Evolutionary conservation across 345 rosid species (phyloP).

Genomic region (Nephelium lappaceum): DNA sequence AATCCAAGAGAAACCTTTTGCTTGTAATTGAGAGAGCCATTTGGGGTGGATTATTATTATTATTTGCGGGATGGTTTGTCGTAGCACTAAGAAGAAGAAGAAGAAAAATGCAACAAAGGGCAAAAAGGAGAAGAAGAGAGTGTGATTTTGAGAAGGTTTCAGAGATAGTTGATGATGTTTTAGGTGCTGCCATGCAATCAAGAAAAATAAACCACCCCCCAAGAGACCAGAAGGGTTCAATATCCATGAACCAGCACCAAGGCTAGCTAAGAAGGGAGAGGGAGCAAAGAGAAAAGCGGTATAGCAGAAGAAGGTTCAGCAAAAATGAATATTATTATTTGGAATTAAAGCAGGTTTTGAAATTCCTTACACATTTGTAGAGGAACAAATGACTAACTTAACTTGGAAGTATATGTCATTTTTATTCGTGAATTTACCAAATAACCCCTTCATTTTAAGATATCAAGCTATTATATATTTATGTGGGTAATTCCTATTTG

Average conservation of each 20-base stretch:
- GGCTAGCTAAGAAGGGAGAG: constrained; percentile 34
- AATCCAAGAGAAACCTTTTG: constrained; percentile 56
- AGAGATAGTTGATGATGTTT: constrained; percentile 29
- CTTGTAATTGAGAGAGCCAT: constrained; percentile 26
- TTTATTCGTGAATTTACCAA: constrained; percentile 35
- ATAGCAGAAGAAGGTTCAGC: constrained; percentile 42
- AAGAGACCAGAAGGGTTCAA: constrained; percentile 90
- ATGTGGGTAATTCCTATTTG: no score
- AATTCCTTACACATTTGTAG: constrained; percentile 56
- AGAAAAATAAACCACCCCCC: constrained; percentile 80
- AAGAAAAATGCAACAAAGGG: constrained; percentile 43
- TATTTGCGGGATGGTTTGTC: neutral
- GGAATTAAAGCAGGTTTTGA: constrained; percentile 47
- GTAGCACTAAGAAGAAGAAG: constrained; percentile 22
- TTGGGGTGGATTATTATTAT: neutral
- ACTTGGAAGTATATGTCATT: constrained; percentile 33
- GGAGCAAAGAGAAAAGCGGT: constrained; percentile 20
- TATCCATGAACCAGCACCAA: constrained; percentile 93
- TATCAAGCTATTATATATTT: neutral
- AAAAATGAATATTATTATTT: constrained; percentile 34
- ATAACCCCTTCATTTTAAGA: constrained; percentile 29
- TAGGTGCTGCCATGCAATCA: constrained; percentile 81
- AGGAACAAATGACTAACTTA: constrained; percentile 41
- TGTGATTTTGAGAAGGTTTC: constrained; percentile 40
- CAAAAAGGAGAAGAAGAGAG: constrained; percentile 38